A percentile compares a stretch with the other conserved stretches of the same genome.
Evolutionary conservation across 768 basidiomycete species (phyloP).

Genomic region (Flagelloscypha sp.): DNA sequence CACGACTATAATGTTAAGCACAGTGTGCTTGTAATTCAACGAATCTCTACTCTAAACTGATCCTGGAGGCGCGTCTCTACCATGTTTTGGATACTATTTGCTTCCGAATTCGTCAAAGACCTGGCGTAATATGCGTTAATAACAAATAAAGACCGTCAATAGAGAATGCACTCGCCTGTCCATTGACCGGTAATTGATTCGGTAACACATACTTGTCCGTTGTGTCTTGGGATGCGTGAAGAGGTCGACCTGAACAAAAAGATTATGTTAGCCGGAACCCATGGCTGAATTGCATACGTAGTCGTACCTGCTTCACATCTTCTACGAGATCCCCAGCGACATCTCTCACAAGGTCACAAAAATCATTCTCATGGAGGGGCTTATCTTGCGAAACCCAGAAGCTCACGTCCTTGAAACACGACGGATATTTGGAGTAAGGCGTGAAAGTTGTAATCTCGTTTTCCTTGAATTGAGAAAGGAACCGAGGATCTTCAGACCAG

Average conservation of each 20-base stretch:
- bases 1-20: constrained; percentile 28
- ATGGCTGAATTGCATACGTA: not conserved
- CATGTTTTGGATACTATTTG: constrained; percentile 66
- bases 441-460: constrained; percentile 77
- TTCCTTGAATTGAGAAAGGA: constrained; percentile 75
- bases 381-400: constrained; percentile 73
- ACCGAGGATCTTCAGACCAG: constrained; percentile 87
- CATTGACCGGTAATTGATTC: constrained; percentile 95
- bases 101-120: constrained; percentile 83
- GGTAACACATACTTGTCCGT: constrained; percentile 74
- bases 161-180: constrained; percentile 52
- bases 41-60: constrained; percentile 79
- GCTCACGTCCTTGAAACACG: constrained; percentile 89
- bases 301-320: constrained; percentile 72
- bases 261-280: constrained; percentile 7
- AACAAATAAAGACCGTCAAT: not conserved
- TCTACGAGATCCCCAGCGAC: constrained; percentile 89
- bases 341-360: constrained; percentile 91
- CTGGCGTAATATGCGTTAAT: constrained; percentile 27
- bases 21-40: constrained; percentile 45
- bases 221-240: constrained; percentile 87
- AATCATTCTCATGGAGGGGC: constrained; percentile 86
- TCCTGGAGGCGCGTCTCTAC: constrained; percentile 49
- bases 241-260: constrained; percentile 66
- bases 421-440: constrained; percentile 88